Evolutionary conservation across 1,284 basidiomycete genomes (phyloP), one percentile per base, ranked within the genome.

Genomic region (Malassezia japonica): DNA sequence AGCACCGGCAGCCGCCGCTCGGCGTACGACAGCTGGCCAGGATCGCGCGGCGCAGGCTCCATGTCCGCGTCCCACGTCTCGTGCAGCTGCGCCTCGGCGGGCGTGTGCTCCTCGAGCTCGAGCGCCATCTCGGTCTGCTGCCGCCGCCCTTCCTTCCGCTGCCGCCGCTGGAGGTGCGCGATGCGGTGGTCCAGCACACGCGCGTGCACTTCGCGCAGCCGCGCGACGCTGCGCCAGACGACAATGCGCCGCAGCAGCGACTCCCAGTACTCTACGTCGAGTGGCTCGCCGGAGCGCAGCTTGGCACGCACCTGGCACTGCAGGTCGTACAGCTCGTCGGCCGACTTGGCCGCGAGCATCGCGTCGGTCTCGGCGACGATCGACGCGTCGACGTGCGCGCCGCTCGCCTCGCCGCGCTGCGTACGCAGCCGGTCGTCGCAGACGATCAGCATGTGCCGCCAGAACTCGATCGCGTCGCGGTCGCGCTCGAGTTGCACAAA

Each of bases 261-360:
- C 74, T 96, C 92, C 94, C 94, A 99, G 72, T 98, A 99, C 73
- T 99, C 94, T 12, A 84, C 85, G 74, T 99, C 94, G 33, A 98
- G 81, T 1, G 91, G 89, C 74, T 96, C 90, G 27, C 88, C 87
- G 54, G 87, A 88, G 0, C 80, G 78, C 1, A 98, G 79, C 75
- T 98, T 98, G 44, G 79, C 79, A 64, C 89, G 86, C 13, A 98
- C 84, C 64, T 84, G 84, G 51, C 81, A 79, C 74, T 98, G 92
- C 27, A 99, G 78, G 33, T 79, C 80, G 16, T 80, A 78, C 29
- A 99, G 80, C 56, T 95, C 83, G 2, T 88, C 83, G 8, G 53
- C 39, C 29, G 63, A 48, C 46, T 71, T 70, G 23, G 48, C 33
- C 4, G 56, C 48, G 1, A 72, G 60, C 67, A 72, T 68, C 5